phyloP scores from a whole-genome alignment of 2,329 filamentous ascomycete genomes.

The Setomelanomma holmii region DNA sequence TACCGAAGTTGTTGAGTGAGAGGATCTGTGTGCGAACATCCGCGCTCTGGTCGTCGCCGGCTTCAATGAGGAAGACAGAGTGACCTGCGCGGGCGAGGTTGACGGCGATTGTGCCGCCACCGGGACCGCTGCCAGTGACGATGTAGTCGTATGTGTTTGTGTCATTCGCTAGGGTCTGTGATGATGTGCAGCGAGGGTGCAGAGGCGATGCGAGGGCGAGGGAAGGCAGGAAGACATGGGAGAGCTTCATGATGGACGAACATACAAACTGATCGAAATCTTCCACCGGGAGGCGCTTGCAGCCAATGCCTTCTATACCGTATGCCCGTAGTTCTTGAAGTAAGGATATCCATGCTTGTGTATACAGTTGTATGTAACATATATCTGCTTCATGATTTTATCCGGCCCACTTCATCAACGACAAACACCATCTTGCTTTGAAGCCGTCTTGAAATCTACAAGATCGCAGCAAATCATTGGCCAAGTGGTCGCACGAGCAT shows the following conservation, averaged over 20 bases:
- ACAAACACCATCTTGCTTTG: background rate
- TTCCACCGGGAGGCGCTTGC: background rate
- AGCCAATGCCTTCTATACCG: background rate
- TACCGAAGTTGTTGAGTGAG: constrained; percentile 51
- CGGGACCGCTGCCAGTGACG: constrained; percentile 1
- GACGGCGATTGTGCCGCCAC: constrained; percentile 44
- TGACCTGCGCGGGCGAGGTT: constrained; percentile 63
- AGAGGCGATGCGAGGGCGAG: constrained; percentile 7
- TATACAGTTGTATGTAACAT: background rate
- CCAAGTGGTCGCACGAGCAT: background rate
- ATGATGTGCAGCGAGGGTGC: constrained; percentile 6
- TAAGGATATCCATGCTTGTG: background rate
- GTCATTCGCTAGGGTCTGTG: constrained; percentile 6
- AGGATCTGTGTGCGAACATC: constrained; percentile 57
- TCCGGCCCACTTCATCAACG: constrained; percentile 1
- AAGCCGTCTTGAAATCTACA: background rate
- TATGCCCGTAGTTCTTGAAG: background rate
- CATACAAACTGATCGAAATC: background rate
- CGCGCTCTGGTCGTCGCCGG: constrained; percentile 58
- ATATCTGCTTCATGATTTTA: constrained; percentile 3
- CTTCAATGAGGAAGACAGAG: constrained; percentile 64
- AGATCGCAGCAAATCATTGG: background rate
- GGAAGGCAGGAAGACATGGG: constrained; percentile 4
- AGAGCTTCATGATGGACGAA: constrained; percentile 7
- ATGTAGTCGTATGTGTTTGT: constrained; percentile 30